Conservation (phyloP, 2,329 filamentous ascomycete species). For the Aspergillus ochraceoroseus region DNA sequence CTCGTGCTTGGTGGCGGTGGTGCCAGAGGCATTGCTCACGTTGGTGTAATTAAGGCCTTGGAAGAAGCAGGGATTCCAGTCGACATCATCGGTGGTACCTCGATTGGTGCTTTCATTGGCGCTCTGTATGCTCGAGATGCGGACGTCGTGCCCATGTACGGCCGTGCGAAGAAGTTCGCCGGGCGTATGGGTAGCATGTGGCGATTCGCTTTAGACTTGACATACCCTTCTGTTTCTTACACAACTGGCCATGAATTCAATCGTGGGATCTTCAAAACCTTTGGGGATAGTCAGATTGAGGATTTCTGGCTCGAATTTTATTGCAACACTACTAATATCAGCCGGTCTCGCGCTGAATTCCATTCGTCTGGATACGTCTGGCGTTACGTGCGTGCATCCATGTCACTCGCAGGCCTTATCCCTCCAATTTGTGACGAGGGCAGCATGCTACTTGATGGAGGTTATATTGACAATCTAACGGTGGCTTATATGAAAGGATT, state of each 20-base stretch:
- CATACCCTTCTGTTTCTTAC: slow-evolving; percentile 93
- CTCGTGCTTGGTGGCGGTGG: slow-evolving; percentile 91
- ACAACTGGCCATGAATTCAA: slow-evolving; percentile 99
- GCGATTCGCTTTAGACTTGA: slow-evolving; percentile 94
- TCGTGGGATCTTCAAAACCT: slow-evolving; percentile 96
- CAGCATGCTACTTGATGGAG: slow-evolving; percentile 91
- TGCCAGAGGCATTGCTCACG: slow-evolving; percentile 83
- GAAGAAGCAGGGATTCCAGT: slow-evolving; percentile 96
- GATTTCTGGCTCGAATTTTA: slow-evolving; percentile 99
- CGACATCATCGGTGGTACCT: slow-evolving; percentile 91
- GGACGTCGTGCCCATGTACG: slow-evolving; percentile 94
- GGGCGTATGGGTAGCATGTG: slow-evolving; percentile 99
- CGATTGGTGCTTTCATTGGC: slow-evolving; percentile 92
- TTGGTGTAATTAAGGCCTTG: slow-evolving; percentile 88
- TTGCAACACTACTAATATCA: slow-evolving; percentile 99
- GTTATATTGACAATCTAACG: slow-evolving; percentile 94
- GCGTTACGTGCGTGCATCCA: slow-evolving; percentile 93
- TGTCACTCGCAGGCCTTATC: slow-evolving; percentile 88
- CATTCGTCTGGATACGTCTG: slow-evolving; percentile 96
- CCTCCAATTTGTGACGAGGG: slow-evolving; percentile 96
- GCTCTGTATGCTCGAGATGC: slow-evolving; percentile 93
- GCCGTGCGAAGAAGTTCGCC: slow-evolving; percentile 92
- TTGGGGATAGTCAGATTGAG: slow-evolving; percentile 94
- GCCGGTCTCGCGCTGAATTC: slow-evolving; percentile 83
- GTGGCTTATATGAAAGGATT: slow-evolving; percentile 96